Base-by-base conservation (phyloP, 2,329 filamentous ascomycete genomes). In the Clarireedia monteithiana region DNA sequence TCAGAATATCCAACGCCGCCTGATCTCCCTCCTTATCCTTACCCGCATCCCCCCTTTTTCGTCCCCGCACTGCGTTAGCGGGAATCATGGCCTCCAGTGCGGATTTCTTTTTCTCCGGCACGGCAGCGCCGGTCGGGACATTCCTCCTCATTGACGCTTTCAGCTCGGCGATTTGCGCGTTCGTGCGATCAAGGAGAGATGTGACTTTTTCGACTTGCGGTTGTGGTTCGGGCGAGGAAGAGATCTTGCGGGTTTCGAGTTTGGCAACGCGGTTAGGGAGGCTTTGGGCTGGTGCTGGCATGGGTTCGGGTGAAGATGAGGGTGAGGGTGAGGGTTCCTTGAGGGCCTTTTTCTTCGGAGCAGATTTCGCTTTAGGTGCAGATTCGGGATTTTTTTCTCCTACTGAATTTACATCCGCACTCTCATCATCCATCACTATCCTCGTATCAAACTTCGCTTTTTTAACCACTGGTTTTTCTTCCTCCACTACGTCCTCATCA, bases 111-210 rank as follows among this genome's bases (percentile, higher is more conserved):
- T 80, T 80, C 61, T 83, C 77, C 58, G 77, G 74, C 27, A 77
- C 75, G 1, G 77, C 73, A 62, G 75, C 76, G 27, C 27, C 27
- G 0, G 70, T 66, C 52, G 78, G 72, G 26, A 80, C 72, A 23
- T 78, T 86, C 36, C 88, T 80, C 67, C 84, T 86, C 85, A 94
- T 89, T 0, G 87, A 91, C 7, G 86, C 86, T 69, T 91, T 92
- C 4, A 94, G 74, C 1, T 85, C 85, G 4, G 86, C 87, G 53
- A 92, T 90, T 65, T 94, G 86, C 39, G 88, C 87, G 62, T 91
- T 91, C 3, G 87, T 88, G 62, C 77, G 77, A 60, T 90, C 84
- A 9, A 91, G 72, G 24, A 73, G 68, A n/a, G 72, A 68, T 2
- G 64, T 69, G 59, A 69, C 67, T 48, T 70, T 70, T 45, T 69